Conservation (phyloP, 331 rosid species). For the Erythrophleum ivorense region DNA sequence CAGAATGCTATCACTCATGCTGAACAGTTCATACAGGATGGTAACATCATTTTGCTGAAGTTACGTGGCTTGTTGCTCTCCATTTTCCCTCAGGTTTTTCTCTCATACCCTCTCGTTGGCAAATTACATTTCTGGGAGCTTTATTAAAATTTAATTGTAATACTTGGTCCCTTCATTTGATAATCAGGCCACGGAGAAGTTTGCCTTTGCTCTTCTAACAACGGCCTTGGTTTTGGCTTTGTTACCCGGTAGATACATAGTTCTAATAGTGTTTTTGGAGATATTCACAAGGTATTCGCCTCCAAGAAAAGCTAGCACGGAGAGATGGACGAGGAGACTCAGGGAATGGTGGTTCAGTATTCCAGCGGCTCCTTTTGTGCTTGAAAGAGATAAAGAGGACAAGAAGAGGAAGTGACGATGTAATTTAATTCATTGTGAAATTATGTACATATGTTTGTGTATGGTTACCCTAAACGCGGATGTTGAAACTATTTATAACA, state of each 20-base stretch:
- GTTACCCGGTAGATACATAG: conserved; percentile 59
- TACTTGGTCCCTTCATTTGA: conserved; percentile 26
- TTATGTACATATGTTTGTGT: conserved; percentile 39
- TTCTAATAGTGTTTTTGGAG: conserved; percentile 66
- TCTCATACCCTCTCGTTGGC: conserved; percentile 34
- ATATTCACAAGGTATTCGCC: conserved; percentile 81
- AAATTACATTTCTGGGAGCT: conserved; percentile 4
- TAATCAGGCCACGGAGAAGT: conserved; percentile 79
- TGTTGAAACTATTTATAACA: not conserved
- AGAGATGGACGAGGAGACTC: conserved; percentile 78
- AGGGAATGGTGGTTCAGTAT: conserved; percentile 99
- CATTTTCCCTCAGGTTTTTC: conserved; percentile 80
- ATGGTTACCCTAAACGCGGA: not conserved
- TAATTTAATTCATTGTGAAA: conserved; percentile 13
- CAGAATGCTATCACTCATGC: conserved; percentile 83
- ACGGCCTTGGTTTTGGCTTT: conserved; percentile 62
- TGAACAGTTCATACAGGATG: conserved; percentile 75
- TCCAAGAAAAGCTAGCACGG: conserved; percentile 78
- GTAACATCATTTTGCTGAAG: conserved; percentile 79
- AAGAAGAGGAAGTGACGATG: conserved; percentile 70
- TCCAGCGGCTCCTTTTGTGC: conserved; percentile 95
- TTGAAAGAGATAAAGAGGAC: conserved; percentile 80
- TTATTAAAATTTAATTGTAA: conserved; percentile 27
- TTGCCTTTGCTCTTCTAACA: conserved; percentile 60
- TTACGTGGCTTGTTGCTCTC: conserved; percentile 74